Conservation (phyloP, 768 basidiomycete genomes). For the Agaricus subrufescens region DNA sequence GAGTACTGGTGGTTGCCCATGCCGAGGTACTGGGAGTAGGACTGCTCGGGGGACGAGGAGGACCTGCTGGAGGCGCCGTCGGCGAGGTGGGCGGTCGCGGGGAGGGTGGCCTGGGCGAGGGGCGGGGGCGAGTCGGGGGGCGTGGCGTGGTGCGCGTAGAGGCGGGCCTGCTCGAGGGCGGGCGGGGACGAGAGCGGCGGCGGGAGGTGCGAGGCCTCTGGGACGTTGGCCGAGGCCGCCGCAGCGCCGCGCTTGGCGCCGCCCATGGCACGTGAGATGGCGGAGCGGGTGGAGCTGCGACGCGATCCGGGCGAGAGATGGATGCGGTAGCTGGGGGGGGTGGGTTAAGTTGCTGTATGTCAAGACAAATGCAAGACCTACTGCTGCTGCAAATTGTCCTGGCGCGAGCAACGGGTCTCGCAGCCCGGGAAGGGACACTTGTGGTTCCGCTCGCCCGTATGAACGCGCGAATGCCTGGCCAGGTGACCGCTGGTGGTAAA, state of each 20-base stretch:
- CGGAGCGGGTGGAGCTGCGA: slow-evolving; percentile 59
- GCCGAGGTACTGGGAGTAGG: slow-evolving; percentile 28
- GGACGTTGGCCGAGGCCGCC: background rate
- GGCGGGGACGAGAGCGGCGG: slow-evolving; percentile 37
- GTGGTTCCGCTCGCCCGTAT: slow-evolving; percentile 91
- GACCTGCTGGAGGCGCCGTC: slow-evolving; percentile 35
- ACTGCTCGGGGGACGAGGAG: slow-evolving; percentile 39
- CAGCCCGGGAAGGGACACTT: slow-evolving; percentile 95
- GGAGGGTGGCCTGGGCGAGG: slow-evolving; percentile 46
- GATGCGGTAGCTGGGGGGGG: slow-evolving; percentile 60
- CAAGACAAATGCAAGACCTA: slow-evolving; percentile 24
- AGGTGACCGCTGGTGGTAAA: slow-evolving; percentile 91
- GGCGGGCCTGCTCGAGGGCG: slow-evolving; percentile 39
- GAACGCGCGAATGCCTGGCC: slow-evolving; percentile 82
- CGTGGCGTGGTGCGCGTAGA: slow-evolving; percentile 30
- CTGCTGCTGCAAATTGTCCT: slow-evolving; percentile 80
- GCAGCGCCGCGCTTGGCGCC: slow-evolving; percentile 20
- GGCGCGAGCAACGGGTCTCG: slow-evolving; percentile 84
- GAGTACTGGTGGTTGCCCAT: slow-evolving; percentile 23
- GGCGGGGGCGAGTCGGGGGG: slow-evolving; percentile 56
- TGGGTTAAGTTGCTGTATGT: background rate
- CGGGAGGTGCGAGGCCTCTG: slow-evolving; percentile 11
- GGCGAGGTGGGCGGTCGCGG: slow-evolving; percentile 31
- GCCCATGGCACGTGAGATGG: slow-evolving; percentile 39
- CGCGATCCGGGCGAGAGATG: slow-evolving; percentile 79